Conservation (phyloP, 2,329 filamentous ascomycete species). For the Hypocrella siamensis region DNA sequence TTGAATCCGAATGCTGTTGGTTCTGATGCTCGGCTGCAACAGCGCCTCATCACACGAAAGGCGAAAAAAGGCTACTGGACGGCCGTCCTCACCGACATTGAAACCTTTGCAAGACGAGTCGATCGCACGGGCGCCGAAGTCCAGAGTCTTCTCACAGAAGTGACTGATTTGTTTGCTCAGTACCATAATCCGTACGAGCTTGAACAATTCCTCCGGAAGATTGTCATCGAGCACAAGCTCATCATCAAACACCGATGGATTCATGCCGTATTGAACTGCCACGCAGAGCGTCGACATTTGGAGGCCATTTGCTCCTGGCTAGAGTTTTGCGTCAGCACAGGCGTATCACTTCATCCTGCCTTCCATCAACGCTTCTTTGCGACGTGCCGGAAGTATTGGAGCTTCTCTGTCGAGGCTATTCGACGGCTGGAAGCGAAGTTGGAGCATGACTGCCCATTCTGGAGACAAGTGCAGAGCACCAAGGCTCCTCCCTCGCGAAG, state of each 20-base stretch:
- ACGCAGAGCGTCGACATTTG: conserved; percentile 14
- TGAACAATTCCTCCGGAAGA: conserved; percentile 13
- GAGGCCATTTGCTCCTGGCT: conserved; percentile 15
- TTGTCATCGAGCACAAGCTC: conserved; percentile 12
- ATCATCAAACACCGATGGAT: conserved; percentile 12
- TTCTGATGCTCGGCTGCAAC: conserved; percentile 13
- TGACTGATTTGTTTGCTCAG: conserved; percentile 19
- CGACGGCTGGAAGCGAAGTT: conserved; percentile 4
- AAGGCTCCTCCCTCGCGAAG: neutral
- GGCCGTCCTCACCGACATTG: conserved; percentile 8
- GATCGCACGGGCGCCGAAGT: conserved; percentile 9
- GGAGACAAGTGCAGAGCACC: neutral
- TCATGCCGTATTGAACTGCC: conserved; percentile 13
- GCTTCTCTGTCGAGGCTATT: conserved; percentile 14
- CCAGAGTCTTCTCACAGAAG: conserved; percentile 10
- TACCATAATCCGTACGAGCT: conserved; percentile 10
- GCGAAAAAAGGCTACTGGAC: conserved; percentile 14
- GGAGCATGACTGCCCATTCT: neutral
- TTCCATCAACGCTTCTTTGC: conserved; percentile 13
- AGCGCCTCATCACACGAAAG: conserved; percentile 11
- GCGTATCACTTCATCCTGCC: conserved; percentile 12
- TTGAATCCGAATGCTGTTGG: conserved; percentile 7
- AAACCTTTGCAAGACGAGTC: conserved; percentile 7
- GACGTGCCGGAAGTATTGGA: conserved; percentile 17
- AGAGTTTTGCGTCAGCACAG: conserved; percentile 14